phyloP scores from a whole-genome alignment of 1,284 basidiomycete species.

The Inonotus hispidus region DNA sequence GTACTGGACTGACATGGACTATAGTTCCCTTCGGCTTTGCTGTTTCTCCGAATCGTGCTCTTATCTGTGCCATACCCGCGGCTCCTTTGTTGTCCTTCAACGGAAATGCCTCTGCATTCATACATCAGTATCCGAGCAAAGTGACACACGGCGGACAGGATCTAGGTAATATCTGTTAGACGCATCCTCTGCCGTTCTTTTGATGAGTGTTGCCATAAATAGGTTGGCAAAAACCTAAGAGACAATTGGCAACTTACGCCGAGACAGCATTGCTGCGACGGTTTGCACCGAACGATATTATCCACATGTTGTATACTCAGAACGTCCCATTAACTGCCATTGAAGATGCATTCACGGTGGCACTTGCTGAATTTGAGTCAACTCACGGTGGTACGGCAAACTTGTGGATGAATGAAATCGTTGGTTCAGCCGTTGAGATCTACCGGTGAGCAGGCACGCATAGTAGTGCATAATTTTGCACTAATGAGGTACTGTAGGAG shows the following conservation, averaged over 20 bases:
- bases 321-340: constrained; percentile 18
- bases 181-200: constrained; percentile 1
- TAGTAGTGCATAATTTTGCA: no score
- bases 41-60: constrained; percentile 51
- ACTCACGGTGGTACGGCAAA: constrained; percentile 30
- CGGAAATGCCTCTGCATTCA: constrained; percentile 33
- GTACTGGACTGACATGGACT: not conserved
- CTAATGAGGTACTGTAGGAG: constrained; percentile 27
- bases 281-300: constrained; percentile 21
- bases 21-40: constrained; percentile 22
- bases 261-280: constrained; percentile 20
- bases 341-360: constrained; percentile 20
- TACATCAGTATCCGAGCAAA: constrained; percentile 33
- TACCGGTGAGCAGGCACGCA: constrained; percentile 40
- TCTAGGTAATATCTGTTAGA: constrained; percentile 9
- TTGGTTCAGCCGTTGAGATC: constrained; percentile 52
- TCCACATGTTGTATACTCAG: constrained; percentile 22
- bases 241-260: constrained; percentile 18
- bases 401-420: constrained; percentile 37
- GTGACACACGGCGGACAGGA: constrained; percentile 19
- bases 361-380: constrained; percentile 18
- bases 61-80: constrained; percentile 45
- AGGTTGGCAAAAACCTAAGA: constrained; percentile 21
- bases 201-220: not conserved
- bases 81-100: constrained; percentile 27